Conservation (phyloP, 2,329 filamentous ascomycete species). For the Colletotrichum chlorophyti region DNA sequence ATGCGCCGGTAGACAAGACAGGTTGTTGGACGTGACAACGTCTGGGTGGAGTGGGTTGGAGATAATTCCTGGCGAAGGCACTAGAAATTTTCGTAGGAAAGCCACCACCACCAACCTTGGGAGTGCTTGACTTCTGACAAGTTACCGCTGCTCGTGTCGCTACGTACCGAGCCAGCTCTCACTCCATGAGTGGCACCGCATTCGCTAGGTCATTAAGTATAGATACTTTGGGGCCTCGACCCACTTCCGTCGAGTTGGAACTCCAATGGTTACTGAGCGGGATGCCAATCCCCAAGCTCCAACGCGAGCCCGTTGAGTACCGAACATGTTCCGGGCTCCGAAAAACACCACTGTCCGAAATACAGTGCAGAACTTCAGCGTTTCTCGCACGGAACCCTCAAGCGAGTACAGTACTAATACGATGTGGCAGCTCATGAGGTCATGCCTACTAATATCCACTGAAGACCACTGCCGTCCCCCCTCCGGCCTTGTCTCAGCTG, state of each 20-base stretch:
- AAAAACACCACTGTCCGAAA: background rate
- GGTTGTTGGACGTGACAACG: slow-evolving; percentile 6
- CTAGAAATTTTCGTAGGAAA: slow-evolving; percentile 26
- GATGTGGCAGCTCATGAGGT: slow-evolving; percentile 22
- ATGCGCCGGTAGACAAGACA: slow-evolving; percentile 10
- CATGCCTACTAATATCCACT: slow-evolving; percentile 7
- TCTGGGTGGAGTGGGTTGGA: slow-evolving; percentile 14
- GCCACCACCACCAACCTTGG: slow-evolving; percentile 6
- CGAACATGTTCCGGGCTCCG: slow-evolving; percentile 12
- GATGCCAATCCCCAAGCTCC: slow-evolving; percentile 15
- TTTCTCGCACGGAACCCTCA: no score
- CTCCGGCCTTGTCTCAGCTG: background rate
- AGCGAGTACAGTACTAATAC: background rate
- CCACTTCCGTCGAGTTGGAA: background rate
- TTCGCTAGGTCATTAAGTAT: background rate
- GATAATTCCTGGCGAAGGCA: slow-evolving; percentile 25
- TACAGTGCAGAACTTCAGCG: background rate
- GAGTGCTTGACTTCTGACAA: background rate
- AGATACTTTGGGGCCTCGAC: background rate
- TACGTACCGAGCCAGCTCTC: no score
- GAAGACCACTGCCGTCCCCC: background rate
- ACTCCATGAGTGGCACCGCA: no score
- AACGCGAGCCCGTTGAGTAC: background rate
- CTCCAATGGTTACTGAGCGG: background rate
- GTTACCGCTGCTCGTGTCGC: background rate